Base-by-base conservation (phyloP, 2,329 filamentous ascomycete genomes). In the Eutypa lata region DNA sequence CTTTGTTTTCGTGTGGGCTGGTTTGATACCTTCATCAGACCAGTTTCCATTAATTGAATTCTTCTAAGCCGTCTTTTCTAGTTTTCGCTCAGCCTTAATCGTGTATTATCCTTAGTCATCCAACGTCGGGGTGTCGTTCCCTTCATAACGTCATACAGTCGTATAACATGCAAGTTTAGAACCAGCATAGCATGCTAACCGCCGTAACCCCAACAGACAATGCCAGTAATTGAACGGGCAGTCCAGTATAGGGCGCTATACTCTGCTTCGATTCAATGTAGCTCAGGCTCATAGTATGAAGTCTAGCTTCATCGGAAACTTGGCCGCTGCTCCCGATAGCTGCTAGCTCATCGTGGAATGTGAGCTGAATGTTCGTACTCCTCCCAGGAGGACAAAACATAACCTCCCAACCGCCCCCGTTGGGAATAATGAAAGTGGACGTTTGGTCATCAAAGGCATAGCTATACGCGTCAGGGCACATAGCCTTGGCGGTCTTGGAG, bases 381-480 rank as follows among this genome's bases (percentile, higher is more conserved):
- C 82, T 69, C 10, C 82, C 82, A 13, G 64, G 65, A 1, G 90
- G 90, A 67, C 90, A 94, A 68, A 94, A 90, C 10, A 88, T 79
- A 14, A 94, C 79, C 67, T 92, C 84, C 76, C 89, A 94, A 0
- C 89, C 89, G 21, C 87, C 88, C 18, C 90, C 89, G 11, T 69
- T 76, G 2, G 83, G 83, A 35, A 86, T 75, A 60, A 84, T 82
- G 61, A 86, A 87, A 0, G 83, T 86, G 16, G 78, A 82, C 28
- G 74, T 73, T 55, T 75, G 71, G 62, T 85, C 81, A 59, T 84
- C 80, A 68, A 82, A 83, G 48, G 88, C 86, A 67, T 82, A 95
- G 64, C 87, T 90, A 72, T 94, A 95, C 2, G 90, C 90, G 70
- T 95, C 90, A 1, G 90, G 90, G 66, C 90, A 95, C 13, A 93